Conservation (phyloP, 1,284 basidiomycete genomes). For the Rhizoctonia solani region DNA sequence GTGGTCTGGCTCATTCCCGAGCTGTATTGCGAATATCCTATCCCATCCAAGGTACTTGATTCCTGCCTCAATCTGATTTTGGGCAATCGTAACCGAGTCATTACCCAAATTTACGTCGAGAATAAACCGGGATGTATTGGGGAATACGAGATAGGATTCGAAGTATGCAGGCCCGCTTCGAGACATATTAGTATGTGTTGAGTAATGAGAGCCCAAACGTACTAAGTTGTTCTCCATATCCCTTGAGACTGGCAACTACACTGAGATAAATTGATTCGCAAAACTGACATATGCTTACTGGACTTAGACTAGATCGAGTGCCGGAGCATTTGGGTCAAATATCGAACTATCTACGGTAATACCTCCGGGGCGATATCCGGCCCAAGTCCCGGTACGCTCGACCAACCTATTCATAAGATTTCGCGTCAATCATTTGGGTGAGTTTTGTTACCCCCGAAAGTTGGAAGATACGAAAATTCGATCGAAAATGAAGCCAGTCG, state of each 20-base stretch:
- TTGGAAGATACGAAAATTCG: conserved; percentile 46
- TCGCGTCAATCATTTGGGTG: conserved; percentile 46
- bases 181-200: not conserved
- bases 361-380: conserved; percentile 47
- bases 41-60: conserved; percentile 45
- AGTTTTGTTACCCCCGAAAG: conserved; percentile 46
- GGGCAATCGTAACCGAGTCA: conserved; percentile 46
- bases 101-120: conserved; percentile 48
- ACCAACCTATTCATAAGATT: conserved; percentile 46
- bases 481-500: conserved; percentile 47
- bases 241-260: conserved; percentile 44
- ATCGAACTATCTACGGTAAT: conserved; percentile 49
- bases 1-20: conserved; percentile 50
- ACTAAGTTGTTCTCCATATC: conserved; percentile 46
- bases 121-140: conserved; percentile 44
- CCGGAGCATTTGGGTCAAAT: conserved; percentile 43
- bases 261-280: not conserved
- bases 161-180: conserved; percentile 46
- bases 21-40: conserved; percentile 45
- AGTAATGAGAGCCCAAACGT: conserved; percentile 9
- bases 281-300: conserved; percentile 40
- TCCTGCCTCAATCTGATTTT: conserved; percentile 44
- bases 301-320: conserved; percentile 43
- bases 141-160: conserved; percentile 45
- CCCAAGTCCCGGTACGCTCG: conserved; percentile 46